These are phyloP conservation scores for Fusarium oxysporum DNA, from an alignment of 2,329 filamentous ascomycete genomes.

Conservation along the genomic window DNA sequence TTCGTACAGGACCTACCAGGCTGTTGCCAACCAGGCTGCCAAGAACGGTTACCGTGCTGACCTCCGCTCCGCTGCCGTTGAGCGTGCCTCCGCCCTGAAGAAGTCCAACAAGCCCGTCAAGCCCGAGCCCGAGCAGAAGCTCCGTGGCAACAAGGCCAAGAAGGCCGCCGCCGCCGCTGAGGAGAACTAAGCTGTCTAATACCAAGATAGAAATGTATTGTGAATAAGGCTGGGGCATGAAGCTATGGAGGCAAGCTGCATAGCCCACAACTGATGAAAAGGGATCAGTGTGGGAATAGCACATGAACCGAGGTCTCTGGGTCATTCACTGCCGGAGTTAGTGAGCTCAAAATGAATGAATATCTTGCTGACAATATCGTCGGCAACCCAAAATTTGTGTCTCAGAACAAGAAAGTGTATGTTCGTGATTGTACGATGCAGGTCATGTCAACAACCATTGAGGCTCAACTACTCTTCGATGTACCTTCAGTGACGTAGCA, in stretches of 20 bases:
- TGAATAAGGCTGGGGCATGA: slow-evolving; percentile 34
- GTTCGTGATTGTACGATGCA: slow-evolving; percentile 2
- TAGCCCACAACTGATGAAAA: slow-evolving; percentile 40
- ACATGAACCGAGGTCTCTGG: slow-evolving; percentile 45
- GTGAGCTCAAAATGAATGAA: slow-evolving; percentile 48
- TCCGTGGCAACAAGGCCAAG: slow-evolving; percentile 82
- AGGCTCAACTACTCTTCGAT: not conserved
- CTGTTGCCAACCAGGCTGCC: slow-evolving; percentile 83
- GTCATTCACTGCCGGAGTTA: slow-evolving; percentile 45
- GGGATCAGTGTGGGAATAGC: slow-evolving; percentile 37
- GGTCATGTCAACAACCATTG: not conserved
- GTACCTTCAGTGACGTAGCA: not conserved
- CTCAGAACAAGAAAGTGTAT: not conserved
- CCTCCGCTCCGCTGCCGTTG: slow-evolving; percentile 80
- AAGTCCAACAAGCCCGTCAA: slow-evolving; percentile 83
- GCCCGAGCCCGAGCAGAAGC: slow-evolving; percentile 78
- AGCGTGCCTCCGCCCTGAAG: slow-evolving; percentile 88
- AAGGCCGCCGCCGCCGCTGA: slow-evolving; percentile 69
- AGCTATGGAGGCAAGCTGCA: slow-evolving; percentile 38
- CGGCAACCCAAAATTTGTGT: slow-evolving; percentile 37
- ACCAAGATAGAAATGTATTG: slow-evolving; percentile 33
- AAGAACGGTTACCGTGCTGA: slow-evolving; percentile 88
- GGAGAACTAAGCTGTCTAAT: slow-evolving; percentile 47
- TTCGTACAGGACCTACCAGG: slow-evolving; percentile 81
- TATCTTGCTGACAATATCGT: slow-evolving; percentile 38